phyloP scores from a whole-genome alignment of 106 monocot species.

The Allium fistulosum region DNA sequence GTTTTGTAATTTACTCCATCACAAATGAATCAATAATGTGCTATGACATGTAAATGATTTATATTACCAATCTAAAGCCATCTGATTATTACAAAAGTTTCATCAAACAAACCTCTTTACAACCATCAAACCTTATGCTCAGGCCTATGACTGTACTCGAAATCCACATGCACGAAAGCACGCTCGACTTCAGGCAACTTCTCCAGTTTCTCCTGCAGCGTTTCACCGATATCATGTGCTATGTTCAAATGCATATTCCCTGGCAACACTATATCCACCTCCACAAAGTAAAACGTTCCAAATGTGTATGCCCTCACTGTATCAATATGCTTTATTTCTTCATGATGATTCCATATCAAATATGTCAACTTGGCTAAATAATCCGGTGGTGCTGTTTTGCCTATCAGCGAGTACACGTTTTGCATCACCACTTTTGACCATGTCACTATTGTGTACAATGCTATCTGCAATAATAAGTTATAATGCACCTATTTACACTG shows the following conservation, averaged over 20 bases:
- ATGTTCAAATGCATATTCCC: conserved; percentile 31
- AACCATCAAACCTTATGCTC: conserved; percentile 26
- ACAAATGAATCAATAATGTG: no score
- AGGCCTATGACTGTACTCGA: conserved; percentile 46
- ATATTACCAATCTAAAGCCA: no score
- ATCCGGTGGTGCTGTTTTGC: conserved; percentile 36
- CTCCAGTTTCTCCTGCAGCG: conserved; percentile 52
- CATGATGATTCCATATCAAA: conserved; percentile 50
- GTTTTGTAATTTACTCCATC: no score
- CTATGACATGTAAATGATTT: no score
- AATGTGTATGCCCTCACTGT: conserved; percentile 54
- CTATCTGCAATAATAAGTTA: conserved; percentile 22
- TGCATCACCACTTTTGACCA: conserved; percentile 41
- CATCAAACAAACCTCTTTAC: no score
- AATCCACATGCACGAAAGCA: conserved; percentile 53
- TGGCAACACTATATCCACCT: conserved; percentile 48
- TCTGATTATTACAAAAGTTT: no score
- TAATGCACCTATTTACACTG: no score
- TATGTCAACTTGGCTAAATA: conserved; percentile 41
- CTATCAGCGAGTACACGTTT: conserved; percentile 37
- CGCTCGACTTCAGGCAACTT: conserved; percentile 49
- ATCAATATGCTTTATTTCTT: conserved; percentile 40
- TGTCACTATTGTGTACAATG: conserved; percentile 42
- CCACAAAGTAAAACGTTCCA: conserved; percentile 39
- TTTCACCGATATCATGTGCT: conserved; percentile 55